phyloP scores from a whole-genome alignment of 805 yeast species.

The Saccharomycopsis lassenensis region DNA sequence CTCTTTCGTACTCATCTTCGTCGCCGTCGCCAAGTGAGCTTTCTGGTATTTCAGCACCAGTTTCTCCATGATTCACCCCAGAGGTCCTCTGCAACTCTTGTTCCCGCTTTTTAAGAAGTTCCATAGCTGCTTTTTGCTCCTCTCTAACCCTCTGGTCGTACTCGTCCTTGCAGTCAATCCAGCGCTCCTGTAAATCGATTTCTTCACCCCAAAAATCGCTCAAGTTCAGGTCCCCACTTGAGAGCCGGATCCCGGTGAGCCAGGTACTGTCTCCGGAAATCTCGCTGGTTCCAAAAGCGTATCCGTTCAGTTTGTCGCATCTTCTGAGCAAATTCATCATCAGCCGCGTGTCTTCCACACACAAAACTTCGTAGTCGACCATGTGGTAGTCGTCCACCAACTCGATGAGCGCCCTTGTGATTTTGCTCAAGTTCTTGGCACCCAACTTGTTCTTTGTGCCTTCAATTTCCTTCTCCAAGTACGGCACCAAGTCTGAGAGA shows the following conservation, averaged over 20 bases:
- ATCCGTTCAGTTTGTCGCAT: constrained; percentile 89
- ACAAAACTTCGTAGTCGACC: constrained; percentile 78
- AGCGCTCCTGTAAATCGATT: constrained; percentile 82
- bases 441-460: constrained; percentile 21
- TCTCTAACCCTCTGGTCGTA: constrained; percentile 59
- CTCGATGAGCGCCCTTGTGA: constrained; percentile 73
- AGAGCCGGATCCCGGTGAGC: constrained; percentile 81
- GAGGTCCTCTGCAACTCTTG: constrained; percentile 26
- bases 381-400: constrained; percentile 78
- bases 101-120: constrained; percentile 31
- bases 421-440: constrained; percentile 32
- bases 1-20: constrained; percentile 14
- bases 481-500: constrained; percentile 53
- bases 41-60: neutral
- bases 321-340: constrained; percentile 74
- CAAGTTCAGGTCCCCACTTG: constrained; percentile 27
- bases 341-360: constrained; percentile 83
- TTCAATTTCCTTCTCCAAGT: constrained; percentile 47
- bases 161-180: constrained; percentile 76
- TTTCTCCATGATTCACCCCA: too few relatives aligned
- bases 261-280: constrained; percentile 95
- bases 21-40: constrained; percentile 1
- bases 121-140: constrained; percentile 31
- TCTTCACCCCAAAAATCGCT: constrained; percentile 27
- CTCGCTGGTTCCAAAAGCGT: constrained; percentile 85